Evolutionary conservation across 352 stramenopile species (phyloP).

Genomic region (Globisporangium carolinianum): DNA sequence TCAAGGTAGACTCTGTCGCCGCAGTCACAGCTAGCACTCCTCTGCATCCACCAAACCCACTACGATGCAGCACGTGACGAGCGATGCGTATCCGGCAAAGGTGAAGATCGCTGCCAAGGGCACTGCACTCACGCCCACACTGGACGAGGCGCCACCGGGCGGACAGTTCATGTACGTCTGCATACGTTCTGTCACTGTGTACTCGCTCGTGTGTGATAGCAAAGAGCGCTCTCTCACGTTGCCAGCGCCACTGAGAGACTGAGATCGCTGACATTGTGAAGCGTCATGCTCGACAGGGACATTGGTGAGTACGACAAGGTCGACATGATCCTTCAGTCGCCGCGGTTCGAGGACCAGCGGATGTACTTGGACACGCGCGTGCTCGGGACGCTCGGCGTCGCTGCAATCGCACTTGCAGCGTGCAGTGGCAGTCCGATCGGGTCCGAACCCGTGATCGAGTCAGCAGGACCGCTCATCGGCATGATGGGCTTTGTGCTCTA

Average conservation of each 20-base stretch:
- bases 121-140: constrained; percentile 3
- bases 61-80: constrained; percentile 5
- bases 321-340: constrained; percentile 18
- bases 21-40: too few relatives aligned
- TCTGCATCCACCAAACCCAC: background rate
- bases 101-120: background rate
- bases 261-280: too few relatives aligned
- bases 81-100: constrained; percentile 2
- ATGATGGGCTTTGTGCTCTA: constrained; percentile 49
- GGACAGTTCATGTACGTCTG: constrained; percentile 12
- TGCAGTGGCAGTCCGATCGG: constrained; percentile 38
- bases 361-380: constrained; percentile 12
- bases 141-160: constrained; percentile 8
- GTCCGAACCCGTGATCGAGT: constrained; percentile 48
- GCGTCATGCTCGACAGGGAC: constrained; percentile 3
- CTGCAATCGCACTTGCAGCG: constrained; percentile 44
- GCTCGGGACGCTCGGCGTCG: constrained; percentile 28
- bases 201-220: background rate
- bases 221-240: background rate
- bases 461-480: constrained; percentile 43
- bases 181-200: background rate
- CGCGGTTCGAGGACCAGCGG: background rate
- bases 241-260: too few relatives aligned
- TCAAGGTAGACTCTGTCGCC: too few relatives aligned
- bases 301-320: constrained; percentile 18